A percentile compares a stretch with the other conserved stretches of the same genome.
Evolutionary conservation across 2,329 filamentous ascomycete species (phyloP).

Genomic region (Anthostomella pinea): DNA sequence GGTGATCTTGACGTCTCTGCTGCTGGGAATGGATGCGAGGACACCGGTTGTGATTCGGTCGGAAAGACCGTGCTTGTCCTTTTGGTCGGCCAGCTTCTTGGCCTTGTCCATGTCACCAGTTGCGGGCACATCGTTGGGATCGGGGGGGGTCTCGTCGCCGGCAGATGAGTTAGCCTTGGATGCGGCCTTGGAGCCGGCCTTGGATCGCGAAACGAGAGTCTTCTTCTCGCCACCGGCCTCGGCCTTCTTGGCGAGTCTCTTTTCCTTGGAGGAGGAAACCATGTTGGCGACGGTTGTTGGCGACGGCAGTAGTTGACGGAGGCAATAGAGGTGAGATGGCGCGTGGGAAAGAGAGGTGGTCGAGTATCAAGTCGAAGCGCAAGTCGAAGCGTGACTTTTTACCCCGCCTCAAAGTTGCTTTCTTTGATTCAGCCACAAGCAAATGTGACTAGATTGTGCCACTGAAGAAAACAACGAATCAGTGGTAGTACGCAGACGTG

Average conservation of each 20-base stretch:
- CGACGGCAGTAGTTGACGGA: not conserved
- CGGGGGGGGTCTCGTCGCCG: slow-evolving; percentile 62
- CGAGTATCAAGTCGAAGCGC: not conserved
- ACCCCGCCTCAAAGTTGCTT: not conserved
- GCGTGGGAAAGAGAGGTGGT: not conserved
- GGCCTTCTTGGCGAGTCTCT: slow-evolving; percentile 69
- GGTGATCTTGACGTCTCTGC: slow-evolving; percentile 95
- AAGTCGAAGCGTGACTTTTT: not conserved
- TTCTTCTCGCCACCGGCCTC: slow-evolving; percentile 76
- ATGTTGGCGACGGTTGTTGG: slow-evolving; percentile 42
- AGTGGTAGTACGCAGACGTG: too few relatives aligned
- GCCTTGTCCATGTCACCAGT: slow-evolving; percentile 71
- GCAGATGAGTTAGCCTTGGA: slow-evolving; percentile 64
- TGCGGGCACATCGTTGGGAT: slow-evolving; percentile 68
- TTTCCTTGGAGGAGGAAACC: slow-evolving; percentile 69
- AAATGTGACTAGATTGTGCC: slow-evolving; percentile 25
- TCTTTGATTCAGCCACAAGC: slow-evolving; percentile 23
- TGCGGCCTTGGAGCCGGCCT: slow-evolving; percentile 66
- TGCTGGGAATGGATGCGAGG: slow-evolving; percentile 76
- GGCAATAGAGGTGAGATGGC: not conserved
- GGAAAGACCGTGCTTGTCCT: slow-evolving; percentile 94
- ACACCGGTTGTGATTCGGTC: slow-evolving; percentile 99
- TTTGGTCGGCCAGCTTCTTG: slow-evolving; percentile 84
- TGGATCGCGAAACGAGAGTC: slow-evolving; percentile 63
- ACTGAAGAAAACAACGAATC: too few relatives aligned